Base-by-base conservation (phyloP, 345 rosid species). In the Erodium maritimum region DNA sequence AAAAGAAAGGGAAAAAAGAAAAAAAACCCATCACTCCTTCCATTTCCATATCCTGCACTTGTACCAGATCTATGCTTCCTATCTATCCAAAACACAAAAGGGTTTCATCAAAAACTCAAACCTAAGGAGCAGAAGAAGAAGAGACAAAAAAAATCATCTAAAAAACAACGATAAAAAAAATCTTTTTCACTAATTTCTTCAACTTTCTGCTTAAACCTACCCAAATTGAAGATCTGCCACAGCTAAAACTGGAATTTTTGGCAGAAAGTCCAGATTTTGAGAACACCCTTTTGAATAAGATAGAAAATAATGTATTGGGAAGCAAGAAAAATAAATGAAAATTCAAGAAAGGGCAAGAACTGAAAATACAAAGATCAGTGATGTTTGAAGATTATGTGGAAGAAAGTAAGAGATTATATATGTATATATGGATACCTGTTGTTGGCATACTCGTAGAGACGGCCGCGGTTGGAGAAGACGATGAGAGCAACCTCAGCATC, bases 401-500 rank as follows among this genome's bases (percentile, higher is more conserved):
- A n/a, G n/a, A n/a, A n/a, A n/a, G n/a, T n/a, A n/a, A n/a, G n/a
- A n/a, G n/a, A n/a, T n/a, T n/a, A n/a, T n/a, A n/a, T n/a, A n/a
- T n/a, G n/a, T n/a, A n/a, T n/a, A n/a, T 37, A 10, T 56, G 1
- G 45, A 52, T 69, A 93, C 99, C 99, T 93, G 67, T 89, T 75
- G 69, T 93, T 93, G 17, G 99, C 81, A 76, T 93, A 93, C 79
- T 93, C 99, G 17, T 93, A 93, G 61, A 93, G 99, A 67, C 96
- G 95, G 52, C 99, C 99, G 16, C 99, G 93, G 84, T 77, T 93
- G 18, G 99, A 93, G 95, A 93, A 93, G 73, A 93, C 91, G 57
- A 93, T 75, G 54, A 93, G 91, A 50, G 95, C 88, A 64, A 93
- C 82, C 63, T 85, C 91, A 91, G n/a, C n/a, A n/a, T n/a, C n/a